These are phyloP conservation scores for Suillus weaverae DNA, from an alignment of 768 basidiomycete genomes.

Conservation along the genomic window DNA sequence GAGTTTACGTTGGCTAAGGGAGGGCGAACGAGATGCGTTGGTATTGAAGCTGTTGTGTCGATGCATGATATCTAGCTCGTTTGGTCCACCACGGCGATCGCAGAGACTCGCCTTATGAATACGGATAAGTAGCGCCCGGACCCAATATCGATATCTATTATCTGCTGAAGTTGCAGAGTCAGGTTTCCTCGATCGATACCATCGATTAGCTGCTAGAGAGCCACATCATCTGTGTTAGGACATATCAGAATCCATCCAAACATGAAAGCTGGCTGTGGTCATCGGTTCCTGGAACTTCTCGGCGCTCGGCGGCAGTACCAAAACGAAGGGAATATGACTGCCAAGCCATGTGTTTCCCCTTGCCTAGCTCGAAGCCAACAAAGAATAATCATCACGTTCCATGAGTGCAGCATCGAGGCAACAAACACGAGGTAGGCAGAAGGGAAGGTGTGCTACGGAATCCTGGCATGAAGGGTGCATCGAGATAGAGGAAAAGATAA, in stretches of 20 bases:
- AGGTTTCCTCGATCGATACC: neutral
- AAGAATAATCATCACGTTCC: neutral
- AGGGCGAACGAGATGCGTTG: neutral
- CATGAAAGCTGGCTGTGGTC: neutral
- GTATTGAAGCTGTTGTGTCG: neutral
- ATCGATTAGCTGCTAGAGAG: slow-evolving; percentile 1
- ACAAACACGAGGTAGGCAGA: slow-evolving; percentile 1
- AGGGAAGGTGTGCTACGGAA: neutral
- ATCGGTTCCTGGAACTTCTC: slow-evolving; percentile 5
- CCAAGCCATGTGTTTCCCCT: neutral
- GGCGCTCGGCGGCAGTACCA: neutral
- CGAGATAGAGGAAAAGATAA: neutral
- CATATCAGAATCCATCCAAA: neutral
- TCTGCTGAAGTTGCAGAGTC: neutral
- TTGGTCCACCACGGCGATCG: neutral
- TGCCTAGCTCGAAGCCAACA: neutral
- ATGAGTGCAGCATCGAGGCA: neutral
- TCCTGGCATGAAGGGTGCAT: neutral
- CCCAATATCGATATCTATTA: neutral
- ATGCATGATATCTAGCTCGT: neutral
- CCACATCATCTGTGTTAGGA: neutral
- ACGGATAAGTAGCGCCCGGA: neutral
- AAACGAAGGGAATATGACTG: neutral
- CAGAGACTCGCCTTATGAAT: neutral
- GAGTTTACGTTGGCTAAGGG: slow-evolving; percentile 3